phyloP scores from a whole-genome alignment of 345 rosid genomes.

The Brassica napus region Da-Ae NC_063438.1:20018001-20018500 shows the following conservation, averaged over 20 bases:
- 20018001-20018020: not conserved
- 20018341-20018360: not conserved
- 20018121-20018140: constrained; percentile 66
- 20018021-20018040: constrained; percentile 1
- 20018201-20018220: not conserved
- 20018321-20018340: constrained; percentile 78
- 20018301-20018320: constrained; percentile 94
- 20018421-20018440: not conserved
- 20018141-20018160: not conserved
- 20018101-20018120: constrained; percentile 98
- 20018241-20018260: constrained; percentile 94
- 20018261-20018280: constrained; percentile 96
- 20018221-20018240: constrained; percentile 49
- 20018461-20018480: not conserved
- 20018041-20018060: constrained; percentile 10
- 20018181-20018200: not conserved
- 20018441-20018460: constrained; percentile 3
- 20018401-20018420: not conserved
- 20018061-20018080: constrained; percentile 60
- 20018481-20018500: not conserved
- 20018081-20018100: constrained; percentile 97
- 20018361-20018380: not conserved
- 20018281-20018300: constrained; percentile 79
- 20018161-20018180: not conserved
- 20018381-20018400: not conserved